Evolutionary conservation across 441 rosid species (phyloP), one percentile per base, ranked within the genome.

Genomic region (Populus tomentosa): DNA sequence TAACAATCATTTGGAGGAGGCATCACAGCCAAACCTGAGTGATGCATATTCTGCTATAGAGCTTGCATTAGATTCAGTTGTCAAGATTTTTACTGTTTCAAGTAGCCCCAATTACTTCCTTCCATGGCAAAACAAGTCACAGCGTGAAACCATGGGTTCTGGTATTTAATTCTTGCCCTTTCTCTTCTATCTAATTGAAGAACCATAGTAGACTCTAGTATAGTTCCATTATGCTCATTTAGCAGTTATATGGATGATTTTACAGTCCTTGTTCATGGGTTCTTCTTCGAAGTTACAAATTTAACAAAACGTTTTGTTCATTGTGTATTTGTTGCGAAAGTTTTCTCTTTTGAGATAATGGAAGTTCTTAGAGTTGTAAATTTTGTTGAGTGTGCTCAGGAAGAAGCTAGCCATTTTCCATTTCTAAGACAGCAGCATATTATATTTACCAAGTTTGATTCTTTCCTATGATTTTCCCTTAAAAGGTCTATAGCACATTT

Each of bases 81-180:
- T 92, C 35, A 94, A 94, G 83, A 82, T 92, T 61, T 90, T 92
- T 86, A 88, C 95, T 0, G 95, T 92, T n/a, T 83, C 90, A 20
- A 90, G 91, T 61, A 90, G 93, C 76, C 97, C 97, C 71, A 90
- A 89, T 80, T 91, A 92, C 82, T 83, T 88, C 71, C 93, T 90
- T 73, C 97, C 97, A 1, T 94, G 97, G 97, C 97, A 94, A 87
- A 91, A 91, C 70, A 92, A 94, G 81, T 89, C 92, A 10, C 95
- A 89, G 82, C 88, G 93, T 35, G 94, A 94, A 85, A 82, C 91
- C 35, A 89, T 86, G 86, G 97, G 98, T 77, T 94, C 97, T 10
- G 97, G 98, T 84, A 69, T 26, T 61, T 82, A 65, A 23, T 21
- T 33, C 35, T 68, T 13, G 4, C 40, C 56, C 65, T 36, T 11